Percentiles rank a stretch among this genome's conserved stretches.
These are phyloP conservation scores for Cercospora sojina DNA, from an alignment of 2,329 filamentous ascomycete genomes.

Conservation along the genomic window DNA sequence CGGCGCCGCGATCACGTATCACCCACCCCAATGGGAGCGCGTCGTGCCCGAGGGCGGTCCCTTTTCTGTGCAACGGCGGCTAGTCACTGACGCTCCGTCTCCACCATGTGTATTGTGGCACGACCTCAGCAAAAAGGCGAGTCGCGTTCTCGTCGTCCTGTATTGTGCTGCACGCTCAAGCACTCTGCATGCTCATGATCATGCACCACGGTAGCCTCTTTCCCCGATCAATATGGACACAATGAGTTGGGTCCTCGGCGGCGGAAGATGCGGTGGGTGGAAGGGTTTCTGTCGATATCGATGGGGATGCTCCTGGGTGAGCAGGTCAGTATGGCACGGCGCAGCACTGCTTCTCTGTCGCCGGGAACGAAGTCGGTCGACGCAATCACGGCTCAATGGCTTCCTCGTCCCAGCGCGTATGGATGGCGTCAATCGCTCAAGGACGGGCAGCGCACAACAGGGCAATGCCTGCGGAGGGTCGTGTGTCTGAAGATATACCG, in stretches of 20 bases:
- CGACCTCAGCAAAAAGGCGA: neutral
- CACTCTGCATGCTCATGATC: slow-evolving; percentile 12
- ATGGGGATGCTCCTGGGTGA: neutral
- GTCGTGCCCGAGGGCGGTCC: slow-evolving; percentile 9
- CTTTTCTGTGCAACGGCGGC: slow-evolving; percentile 14
- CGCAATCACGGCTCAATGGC: slow-evolving; percentile 1
- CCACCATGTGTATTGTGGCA: slow-evolving; percentile 5
- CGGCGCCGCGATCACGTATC: neutral
- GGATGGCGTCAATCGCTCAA: slow-evolving; percentile 19
- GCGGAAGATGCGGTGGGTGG: neutral
- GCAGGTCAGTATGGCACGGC: neutral
- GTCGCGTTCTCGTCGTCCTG: neutral
- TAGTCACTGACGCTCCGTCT: neutral
- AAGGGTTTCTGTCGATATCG: neutral
- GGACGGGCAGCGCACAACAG: slow-evolving; percentile 9
- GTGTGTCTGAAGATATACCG: neutral
- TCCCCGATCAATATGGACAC: neutral
- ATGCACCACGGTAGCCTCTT: neutral
- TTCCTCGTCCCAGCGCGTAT: slow-evolving; percentile 1
- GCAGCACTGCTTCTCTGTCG: neutral
- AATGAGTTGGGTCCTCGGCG: neutral
- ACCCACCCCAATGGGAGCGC: neutral
- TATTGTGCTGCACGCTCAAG: neutral
- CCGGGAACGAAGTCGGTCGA: neutral
- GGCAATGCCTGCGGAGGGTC: slow-evolving; percentile 12